Conservation (phyloP, 75 land plant genomes). For the Chamaecyparis obtusa region DNA sequence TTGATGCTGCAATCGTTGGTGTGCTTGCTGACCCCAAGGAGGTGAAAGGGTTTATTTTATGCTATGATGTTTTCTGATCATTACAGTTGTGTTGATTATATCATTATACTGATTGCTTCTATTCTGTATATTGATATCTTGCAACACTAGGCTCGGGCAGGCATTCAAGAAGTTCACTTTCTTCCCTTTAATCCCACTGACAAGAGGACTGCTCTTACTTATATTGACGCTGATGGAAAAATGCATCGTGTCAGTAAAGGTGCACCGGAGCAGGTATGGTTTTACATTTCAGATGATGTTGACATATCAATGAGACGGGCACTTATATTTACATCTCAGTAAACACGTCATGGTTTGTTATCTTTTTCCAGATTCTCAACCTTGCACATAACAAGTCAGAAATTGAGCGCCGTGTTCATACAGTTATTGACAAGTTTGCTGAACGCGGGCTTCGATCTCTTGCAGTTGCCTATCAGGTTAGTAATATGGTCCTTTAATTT, state of each 20-base stretch:
- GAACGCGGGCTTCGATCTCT: constrained; percentile 94
- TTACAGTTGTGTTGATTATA: neutral
- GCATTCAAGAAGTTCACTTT: constrained; percentile 87
- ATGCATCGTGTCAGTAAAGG: constrained; percentile 97
- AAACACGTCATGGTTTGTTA: neutral
- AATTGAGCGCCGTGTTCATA: constrained; percentile 82
- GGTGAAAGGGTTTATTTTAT: constrained; percentile 30
- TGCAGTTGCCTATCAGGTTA: constrained; percentile 90
- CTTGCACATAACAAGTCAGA: constrained; percentile 85
- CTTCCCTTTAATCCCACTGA: constrained; percentile 98
- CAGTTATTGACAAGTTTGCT: constrained; percentile 95
- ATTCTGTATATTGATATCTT: constrained; percentile 15
- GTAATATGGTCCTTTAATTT: neutral
- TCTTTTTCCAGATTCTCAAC: constrained; percentile 59
- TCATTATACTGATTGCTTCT: neutral
- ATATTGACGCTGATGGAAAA: constrained; percentile 73
- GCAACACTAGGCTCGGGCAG: constrained; percentile 74
- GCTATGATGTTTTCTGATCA: neutral
- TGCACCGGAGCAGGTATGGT: constrained; percentile 94
- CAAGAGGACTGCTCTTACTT: constrained; percentile 93
- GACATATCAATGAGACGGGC: neutral
- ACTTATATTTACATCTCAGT: neutral
- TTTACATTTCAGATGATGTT: neutral
- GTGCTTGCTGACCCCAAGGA: constrained; percentile 92
- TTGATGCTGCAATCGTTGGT: constrained; percentile 83